A percentile compares a stretch with the other conserved stretches of the same genome.
phyloP scores from a whole-genome alignment of 768 basidiomycete genomes.

The Trametes coccinea region DNA sequence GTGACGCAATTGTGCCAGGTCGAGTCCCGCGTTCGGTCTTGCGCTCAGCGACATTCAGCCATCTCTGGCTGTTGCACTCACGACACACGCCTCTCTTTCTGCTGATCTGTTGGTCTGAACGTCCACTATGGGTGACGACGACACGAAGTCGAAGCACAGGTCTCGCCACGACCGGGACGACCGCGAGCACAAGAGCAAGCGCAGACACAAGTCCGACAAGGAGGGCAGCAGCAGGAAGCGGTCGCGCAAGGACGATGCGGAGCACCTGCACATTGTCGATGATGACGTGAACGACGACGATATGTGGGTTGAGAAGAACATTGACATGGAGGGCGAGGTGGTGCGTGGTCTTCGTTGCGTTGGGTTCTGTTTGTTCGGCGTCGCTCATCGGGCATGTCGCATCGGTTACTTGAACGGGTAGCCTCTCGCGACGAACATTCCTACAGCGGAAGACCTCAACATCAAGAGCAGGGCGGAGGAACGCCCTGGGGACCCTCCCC shows the following conservation, averaged over 20 bases:
- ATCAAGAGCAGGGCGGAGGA: slow-evolving; percentile 60
- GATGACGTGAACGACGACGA: slow-evolving; percentile 75
- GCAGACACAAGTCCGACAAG: slow-evolving; percentile 53
- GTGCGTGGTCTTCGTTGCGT: slow-evolving; percentile 43
- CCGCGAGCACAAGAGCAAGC: slow-evolving; percentile 50
- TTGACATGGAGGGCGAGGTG: slow-evolving; percentile 73
- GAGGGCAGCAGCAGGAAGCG: slow-evolving; percentile 35
- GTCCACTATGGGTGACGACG: slow-evolving; percentile 23
- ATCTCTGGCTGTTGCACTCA: not conserved
- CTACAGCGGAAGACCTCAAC: slow-evolving; percentile 70
- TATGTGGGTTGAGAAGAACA: slow-evolving; percentile 88
- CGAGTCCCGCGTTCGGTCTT: not conserved
- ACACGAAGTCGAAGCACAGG: slow-evolving; percentile 34
- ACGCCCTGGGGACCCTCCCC: slow-evolving; percentile 43
- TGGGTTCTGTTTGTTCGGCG: too few relatives aligned
- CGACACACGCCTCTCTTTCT: not conserved
- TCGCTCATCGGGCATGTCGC: too few relatives aligned
- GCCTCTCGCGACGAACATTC: slow-evolving; percentile 73
- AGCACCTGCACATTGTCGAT: slow-evolving; percentile 56
- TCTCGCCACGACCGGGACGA: slow-evolving; percentile 41
- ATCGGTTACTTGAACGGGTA: slow-evolving; percentile 27
- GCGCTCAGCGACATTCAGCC: not conserved
- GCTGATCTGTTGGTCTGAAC: not conserved
- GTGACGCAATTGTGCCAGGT: slow-evolving; percentile 9
- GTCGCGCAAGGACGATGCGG: slow-evolving; percentile 37